Percentiles rank a stretch among this genome's conserved stretches.
Conservation (phyloP, 179 eudicot genomes). For the Sideroxylon spinosum region DNA sequence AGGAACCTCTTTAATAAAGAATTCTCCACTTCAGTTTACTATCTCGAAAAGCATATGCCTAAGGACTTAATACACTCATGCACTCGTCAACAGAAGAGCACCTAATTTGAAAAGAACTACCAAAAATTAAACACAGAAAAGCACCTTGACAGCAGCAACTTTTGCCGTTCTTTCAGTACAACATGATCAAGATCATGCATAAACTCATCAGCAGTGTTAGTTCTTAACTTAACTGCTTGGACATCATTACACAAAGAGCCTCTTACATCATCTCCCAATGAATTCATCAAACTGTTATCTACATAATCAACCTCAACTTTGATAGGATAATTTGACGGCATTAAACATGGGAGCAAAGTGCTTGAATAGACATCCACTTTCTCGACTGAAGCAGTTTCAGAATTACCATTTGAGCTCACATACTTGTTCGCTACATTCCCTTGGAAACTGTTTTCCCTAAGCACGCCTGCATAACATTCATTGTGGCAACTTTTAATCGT, state of each 20-base stretch:
- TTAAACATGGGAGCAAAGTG: constrained; percentile 15
- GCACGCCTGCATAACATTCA: constrained; percentile 19
- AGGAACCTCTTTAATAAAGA: neutral
- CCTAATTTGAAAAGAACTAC: neutral
- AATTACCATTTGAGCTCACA: constrained; percentile 12
- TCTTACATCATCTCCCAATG: constrained; percentile 18
- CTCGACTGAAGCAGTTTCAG: constrained; percentile 14
- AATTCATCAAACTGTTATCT: constrained; percentile 13
- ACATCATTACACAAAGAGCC: constrained; percentile 19
- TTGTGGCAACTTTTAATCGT: constrained; percentile 1
- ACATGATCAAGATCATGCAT: constrained; percentile 56
- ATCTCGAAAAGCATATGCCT: neutral
- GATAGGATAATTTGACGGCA: constrained; percentile 15
- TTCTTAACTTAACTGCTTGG: constrained; percentile 26
- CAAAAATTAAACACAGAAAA: constrained; percentile 13
- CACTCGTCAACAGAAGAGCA: neutral
- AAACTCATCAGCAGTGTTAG: constrained; percentile 32
- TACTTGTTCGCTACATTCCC: constrained; percentile 13
- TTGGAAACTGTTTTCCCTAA: constrained; percentile 6
- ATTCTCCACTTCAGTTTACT: neutral
- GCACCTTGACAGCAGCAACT: constrained; percentile 65
- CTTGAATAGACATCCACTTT: constrained; percentile 5
- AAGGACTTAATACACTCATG: neutral
- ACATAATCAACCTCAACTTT: constrained; percentile 21
- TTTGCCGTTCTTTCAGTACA: constrained; percentile 48